Evolutionary conservation across 805 yeast genomes (phyloP), one percentile per base, ranked within the genome.

Genomic region (Wickerhamiella kurtzmanii): DNA sequence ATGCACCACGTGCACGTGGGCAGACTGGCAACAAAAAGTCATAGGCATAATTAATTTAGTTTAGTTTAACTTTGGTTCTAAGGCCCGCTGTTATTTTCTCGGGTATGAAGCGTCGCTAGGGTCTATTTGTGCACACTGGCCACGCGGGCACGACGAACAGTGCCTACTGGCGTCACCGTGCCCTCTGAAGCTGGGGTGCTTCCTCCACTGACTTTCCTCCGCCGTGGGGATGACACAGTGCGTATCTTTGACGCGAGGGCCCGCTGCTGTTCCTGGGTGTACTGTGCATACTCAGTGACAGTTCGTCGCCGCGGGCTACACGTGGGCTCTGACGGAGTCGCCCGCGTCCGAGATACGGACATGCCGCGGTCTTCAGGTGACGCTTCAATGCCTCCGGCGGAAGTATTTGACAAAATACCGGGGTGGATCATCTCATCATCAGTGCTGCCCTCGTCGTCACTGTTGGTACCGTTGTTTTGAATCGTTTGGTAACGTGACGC

Each of bases 361-460:
- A 28, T 48, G 32, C 43, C 51, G 22, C 53, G 21, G 46, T 56
- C 51, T 16, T 55, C 53, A 17, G 41, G 22, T 8, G n/a, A 8
- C 15, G 15, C 41, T 6, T 22, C 41, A 21, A 8, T 4, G 8
- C 16, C 40, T 13, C 16, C 40, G 9, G 40, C 40, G 9, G n/a
- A 13, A 13, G 40, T 37, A n/a, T n/a, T n/a, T n/a, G n/a, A n/a
- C 18, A 37, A 6, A 6, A 19, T 18, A 15, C 25, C 41, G 35
- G 54, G 54, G 42, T 55, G 59, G 41, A 56, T 59, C 45, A 71
- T 75, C 21, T 70, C 74, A 49, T 71, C 76, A 1, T 47, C 48
- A 35, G 54, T 54, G 41, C 55, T 59, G 41, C 56, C 60, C 45
- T 71, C 75, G 22, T 70, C 74, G 50, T 71, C 76, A 1, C 73